phyloP scores from a whole-genome alignment of 306 rosid genomes.

The Rosa rugosa region DNA sequence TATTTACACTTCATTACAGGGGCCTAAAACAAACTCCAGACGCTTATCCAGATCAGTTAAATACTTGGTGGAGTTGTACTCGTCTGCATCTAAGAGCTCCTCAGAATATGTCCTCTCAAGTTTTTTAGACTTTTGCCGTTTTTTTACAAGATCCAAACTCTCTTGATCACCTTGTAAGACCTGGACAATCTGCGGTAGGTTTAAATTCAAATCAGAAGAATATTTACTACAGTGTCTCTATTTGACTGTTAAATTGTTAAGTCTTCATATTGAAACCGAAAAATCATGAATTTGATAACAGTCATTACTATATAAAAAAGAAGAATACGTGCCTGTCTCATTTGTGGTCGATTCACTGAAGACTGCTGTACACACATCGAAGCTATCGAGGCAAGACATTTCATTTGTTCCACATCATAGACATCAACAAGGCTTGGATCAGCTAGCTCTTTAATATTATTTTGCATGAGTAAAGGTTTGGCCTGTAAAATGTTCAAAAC shows the following conservation, averaged over 20 bases:
- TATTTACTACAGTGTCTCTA: not conserved
- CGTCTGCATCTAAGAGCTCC: slow-evolving; percentile 83
- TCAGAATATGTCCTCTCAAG: slow-evolving; percentile 70
- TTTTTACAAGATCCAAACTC: slow-evolving; percentile 31
- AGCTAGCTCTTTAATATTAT: slow-evolving; percentile 51
- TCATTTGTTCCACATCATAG: slow-evolving; percentile 67
- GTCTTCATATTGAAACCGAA: not conserved
- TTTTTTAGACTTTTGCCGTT: slow-evolving; percentile 52
- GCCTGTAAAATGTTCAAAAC: slow-evolving; percentile 53
- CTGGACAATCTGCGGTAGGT: slow-evolving; percentile 51
- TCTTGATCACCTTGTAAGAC: slow-evolving; percentile 57
- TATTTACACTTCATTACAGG: slow-evolving; percentile 21
- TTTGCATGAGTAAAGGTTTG: slow-evolving; percentile 62
- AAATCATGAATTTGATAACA: slow-evolving; percentile 2
- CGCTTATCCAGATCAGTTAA: slow-evolving; percentile 52
- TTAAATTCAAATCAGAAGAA: not conserved
- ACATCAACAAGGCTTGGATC: slow-evolving; percentile 58
- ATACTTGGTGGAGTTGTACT: slow-evolving; percentile 74
- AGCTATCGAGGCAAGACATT: slow-evolving; percentile 48
- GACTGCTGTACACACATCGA: slow-evolving; percentile 74
- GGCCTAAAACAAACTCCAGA: slow-evolving; percentile 53
- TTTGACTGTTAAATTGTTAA: not conserved
- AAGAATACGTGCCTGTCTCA: slow-evolving; percentile 64
- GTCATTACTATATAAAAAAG: not conserved
- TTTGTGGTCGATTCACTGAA: slow-evolving; percentile 69